Evolutionary conservation across 1,284 basidiomycete species (phyloP).

Genomic region (Ganoderma lucidum): DNA sequence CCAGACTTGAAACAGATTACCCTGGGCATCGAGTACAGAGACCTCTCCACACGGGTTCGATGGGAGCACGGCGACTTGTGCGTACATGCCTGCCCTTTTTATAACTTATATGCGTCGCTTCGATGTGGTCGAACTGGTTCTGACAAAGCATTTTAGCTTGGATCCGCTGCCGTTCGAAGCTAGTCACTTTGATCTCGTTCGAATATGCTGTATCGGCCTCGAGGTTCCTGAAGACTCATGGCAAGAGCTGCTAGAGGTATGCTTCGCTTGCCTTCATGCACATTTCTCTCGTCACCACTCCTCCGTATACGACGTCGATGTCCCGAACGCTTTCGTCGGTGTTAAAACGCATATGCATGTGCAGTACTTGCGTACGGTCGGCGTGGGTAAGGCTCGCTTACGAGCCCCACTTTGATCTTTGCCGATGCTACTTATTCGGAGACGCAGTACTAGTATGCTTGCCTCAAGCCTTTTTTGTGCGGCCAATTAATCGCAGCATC

Average conservation of each 20-base stretch:
- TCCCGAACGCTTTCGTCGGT: background rate
- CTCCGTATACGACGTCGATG: background rate
- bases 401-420: background rate
- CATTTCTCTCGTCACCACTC: background rate
- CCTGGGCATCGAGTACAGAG: constrained; percentile 37
- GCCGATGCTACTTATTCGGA: background rate
- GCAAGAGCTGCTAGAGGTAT: constrained; percentile 47
- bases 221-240: constrained; percentile 75
- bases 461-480: background rate
- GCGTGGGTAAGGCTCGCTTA: background rate
- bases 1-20: constrained; percentile 56
- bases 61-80: constrained; percentile 78
- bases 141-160: constrained; percentile 49
- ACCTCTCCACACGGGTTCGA: constrained; percentile 58
- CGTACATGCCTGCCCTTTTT: constrained; percentile 32
- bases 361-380: background rate
- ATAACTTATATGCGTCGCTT: background rate
- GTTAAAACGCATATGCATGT: background rate
- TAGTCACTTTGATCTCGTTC: constrained; percentile 68
- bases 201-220: constrained; percentile 67
- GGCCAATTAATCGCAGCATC: background rate
- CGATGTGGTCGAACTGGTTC: background rate
- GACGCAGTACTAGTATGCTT: background rate
- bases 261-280: constrained; percentile 5
- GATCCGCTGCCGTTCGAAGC: constrained; percentile 67